phyloP scores from a whole-genome alignment of 73 alveolate species.

The Paramecium bursaria region DNA sequence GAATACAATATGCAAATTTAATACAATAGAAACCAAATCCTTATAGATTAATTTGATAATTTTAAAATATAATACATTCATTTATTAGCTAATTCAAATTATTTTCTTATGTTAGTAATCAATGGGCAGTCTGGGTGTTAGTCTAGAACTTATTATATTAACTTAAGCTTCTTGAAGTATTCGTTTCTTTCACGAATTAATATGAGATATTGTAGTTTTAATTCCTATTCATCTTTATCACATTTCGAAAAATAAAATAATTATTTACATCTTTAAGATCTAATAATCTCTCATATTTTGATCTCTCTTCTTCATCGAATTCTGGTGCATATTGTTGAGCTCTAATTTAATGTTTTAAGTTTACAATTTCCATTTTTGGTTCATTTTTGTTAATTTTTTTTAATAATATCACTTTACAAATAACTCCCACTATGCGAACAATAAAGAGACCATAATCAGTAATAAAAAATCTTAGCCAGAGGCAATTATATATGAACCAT shows the following conservation, averaged over 20 bases:
- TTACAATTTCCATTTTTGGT: conserved; percentile 23
- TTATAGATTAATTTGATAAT: conserved; percentile 34
- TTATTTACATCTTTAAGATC: conserved; percentile 14
- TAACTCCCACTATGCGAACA: background rate
- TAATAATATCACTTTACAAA: background rate
- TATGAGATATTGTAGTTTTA: conserved; percentile 25
- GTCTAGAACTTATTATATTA: background rate
- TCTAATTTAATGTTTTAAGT: conserved; percentile 16
- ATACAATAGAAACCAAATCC: conserved; percentile 1
- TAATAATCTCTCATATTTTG: background rate
- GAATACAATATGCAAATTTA: background rate
- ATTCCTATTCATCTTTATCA: conserved; percentile 52
- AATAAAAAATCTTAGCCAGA: conserved; percentile 1
- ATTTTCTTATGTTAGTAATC: background rate
- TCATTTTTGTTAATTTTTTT: conserved; percentile 31
- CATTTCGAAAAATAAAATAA: background rate
- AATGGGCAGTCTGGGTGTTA: conserved; percentile 10
- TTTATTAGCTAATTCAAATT: conserved; percentile 30
- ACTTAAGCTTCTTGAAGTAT: conserved; percentile 32
- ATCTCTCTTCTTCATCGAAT: background rate
- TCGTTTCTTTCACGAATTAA: conserved; percentile 60
- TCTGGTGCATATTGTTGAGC: background rate
- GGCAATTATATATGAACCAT: conserved; percentile 60
- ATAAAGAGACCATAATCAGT: conserved; percentile 52
- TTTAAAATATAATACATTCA: conserved; percentile 3